Evolutionary conservation across 306 rosid species (phyloP).

Genomic region (Acacia melanoxylon): DNA sequence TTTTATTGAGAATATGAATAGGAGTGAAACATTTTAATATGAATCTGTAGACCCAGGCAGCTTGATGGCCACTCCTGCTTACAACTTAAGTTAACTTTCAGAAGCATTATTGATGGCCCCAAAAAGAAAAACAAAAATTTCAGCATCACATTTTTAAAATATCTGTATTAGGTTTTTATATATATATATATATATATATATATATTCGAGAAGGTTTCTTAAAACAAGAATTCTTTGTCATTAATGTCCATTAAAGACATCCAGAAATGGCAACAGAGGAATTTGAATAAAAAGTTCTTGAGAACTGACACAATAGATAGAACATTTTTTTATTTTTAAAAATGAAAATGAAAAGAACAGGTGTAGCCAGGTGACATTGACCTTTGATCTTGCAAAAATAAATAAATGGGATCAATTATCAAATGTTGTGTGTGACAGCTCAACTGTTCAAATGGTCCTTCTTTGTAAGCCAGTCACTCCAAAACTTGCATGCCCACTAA

Average conservation of each 20-base stretch:
- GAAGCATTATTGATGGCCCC: not conserved
- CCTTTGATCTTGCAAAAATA: constrained; percentile 13
- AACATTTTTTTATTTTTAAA: not conserved
- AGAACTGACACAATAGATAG: not conserved
- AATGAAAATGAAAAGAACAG: not conserved
- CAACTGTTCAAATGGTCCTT: constrained; percentile 14
- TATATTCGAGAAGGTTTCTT: not conserved
- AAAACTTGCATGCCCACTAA: not conserved
- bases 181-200: not conserved
- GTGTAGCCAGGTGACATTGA: not conserved
- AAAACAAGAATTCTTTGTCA: not conserved
- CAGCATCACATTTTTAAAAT: not conserved
- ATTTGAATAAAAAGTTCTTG: not conserved
- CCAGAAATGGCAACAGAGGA: not conserved
- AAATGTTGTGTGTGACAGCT: constrained; percentile 25
- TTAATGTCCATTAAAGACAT: not conserved
- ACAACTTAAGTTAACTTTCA: not conserved
- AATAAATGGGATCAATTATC: not conserved
- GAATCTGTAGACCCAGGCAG: not conserved
- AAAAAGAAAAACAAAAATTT: not conserved
- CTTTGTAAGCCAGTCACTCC: constrained; percentile 1
- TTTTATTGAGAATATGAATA: not conserved
- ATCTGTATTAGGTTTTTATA: not conserved
- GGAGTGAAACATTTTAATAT: not conserved
- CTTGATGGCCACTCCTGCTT: not conserved